A percentile compares a stretch with the other conserved stretches of the same genome.
Conservation (phyloP, 805 yeast genomes). For the Schizosaccharomyces japonicus region DNA sequence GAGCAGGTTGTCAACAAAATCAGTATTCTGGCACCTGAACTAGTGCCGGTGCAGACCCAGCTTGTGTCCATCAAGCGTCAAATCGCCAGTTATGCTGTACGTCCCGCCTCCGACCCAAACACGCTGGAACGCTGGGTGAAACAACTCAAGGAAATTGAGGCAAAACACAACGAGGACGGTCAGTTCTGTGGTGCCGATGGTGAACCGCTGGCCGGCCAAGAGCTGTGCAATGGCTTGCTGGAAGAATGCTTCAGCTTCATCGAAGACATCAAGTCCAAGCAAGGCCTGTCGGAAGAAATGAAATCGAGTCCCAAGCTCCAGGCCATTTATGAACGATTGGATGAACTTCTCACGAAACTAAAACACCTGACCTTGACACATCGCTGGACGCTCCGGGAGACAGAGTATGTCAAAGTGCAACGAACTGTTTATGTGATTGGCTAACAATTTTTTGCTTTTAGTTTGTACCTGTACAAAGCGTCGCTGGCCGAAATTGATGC, state of each 20-base stretch:
- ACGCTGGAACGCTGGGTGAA: constrained; percentile 18
- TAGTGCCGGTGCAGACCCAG: constrained; percentile 26
- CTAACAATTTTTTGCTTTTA: not conserved
- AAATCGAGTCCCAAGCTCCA: constrained; percentile 24
- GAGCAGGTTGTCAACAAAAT: constrained; percentile 32
- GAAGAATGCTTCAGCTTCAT: constrained; percentile 65
- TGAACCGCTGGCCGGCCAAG: constrained; percentile 15
- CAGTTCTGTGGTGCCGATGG: constrained; percentile 18
- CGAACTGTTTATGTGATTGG: not conserved
- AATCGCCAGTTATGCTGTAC: constrained; percentile 29
- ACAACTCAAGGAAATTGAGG: constrained; percentile 23
- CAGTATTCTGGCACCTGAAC: constrained; percentile 20
- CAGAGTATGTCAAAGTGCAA: constrained; percentile 25
- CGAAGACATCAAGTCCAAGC: constrained; percentile 34
- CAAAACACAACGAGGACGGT: constrained; percentile 31
- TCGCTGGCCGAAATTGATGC: constrained; percentile 52
- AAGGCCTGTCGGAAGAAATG: constrained; percentile 12
- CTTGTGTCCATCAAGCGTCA: constrained; percentile 41
- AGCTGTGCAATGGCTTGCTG: constrained; percentile 21
- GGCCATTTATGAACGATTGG: constrained; percentile 38
- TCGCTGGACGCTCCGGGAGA: constrained; percentile 92
- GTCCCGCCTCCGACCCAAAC: constrained; percentile 16
- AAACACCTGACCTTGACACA: constrained; percentile 74
- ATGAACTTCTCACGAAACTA: constrained; percentile 42
- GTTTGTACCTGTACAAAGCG: constrained; percentile 55